Evolutionary conservation across 805 yeast genomes (phyloP), one percentile per base, ranked within the genome.

Genomic region (Suhomyces prunicola): DNA sequence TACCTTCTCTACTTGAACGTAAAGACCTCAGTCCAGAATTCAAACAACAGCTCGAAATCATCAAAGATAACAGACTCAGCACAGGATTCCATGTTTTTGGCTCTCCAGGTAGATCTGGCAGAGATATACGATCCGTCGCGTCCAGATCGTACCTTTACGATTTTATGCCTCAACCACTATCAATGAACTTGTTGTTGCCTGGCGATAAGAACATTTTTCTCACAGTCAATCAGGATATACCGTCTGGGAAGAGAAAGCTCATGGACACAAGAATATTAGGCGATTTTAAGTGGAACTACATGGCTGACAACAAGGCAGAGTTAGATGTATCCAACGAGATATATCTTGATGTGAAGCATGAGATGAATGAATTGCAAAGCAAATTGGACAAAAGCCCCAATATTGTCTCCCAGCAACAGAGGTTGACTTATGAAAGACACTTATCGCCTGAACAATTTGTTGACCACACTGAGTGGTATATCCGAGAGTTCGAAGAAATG

Each of bases 81-180:
- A 46, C 76, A 1, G 78, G 79, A 0, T 75, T 74, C 55, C 80
- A 77, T 56, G 64, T 78, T 1, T 69, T 62, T 49, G 47, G 49
- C n/a, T 61, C 69, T 53, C 59, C 74, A 1, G 73, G 71, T 23
- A 65, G 77, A 40, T 61, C 74, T 0, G 57, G 64, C 1, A 63
- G 57, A 45, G 58, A 59, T 4, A 42, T 61, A 22, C 70, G 73
- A 46, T 57, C 63, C 2, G 36, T 74, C 4, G 72, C 73, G n/a
- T 64, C 73, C 4, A 69, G 65, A 51, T 72, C 79, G 10, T 78
- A 68, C 50, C 59, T 79, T 4, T 59, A 73, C 48, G 76, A 75
- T 41, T 74, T 77, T 49, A 74, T 74, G 73, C 71, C 72, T 1
- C 59, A 67, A 13, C 80, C 80, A 2, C 50, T 58, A 17, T 64